Conservation (phyloP, 257 asterid species). For the Apocynum venetum region DNA sequence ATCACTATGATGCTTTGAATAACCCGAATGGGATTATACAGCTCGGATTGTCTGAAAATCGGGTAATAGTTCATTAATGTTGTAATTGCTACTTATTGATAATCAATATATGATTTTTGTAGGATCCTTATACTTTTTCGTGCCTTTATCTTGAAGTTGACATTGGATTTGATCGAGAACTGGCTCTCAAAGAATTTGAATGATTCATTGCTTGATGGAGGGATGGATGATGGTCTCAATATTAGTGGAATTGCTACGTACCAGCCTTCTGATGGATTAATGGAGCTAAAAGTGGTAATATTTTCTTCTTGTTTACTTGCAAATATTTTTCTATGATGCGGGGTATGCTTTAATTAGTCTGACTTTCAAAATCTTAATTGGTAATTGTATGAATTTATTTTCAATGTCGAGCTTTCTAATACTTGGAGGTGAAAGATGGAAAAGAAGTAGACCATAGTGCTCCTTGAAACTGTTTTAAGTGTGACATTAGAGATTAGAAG, state of each 20-base stretch:
- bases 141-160: constrained; percentile 44
- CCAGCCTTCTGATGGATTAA: constrained; percentile 76
- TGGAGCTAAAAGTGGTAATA: constrained; percentile 77
- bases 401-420: neutral
- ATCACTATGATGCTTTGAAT: constrained; percentile 44
- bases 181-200: constrained; percentile 58
- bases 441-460: neutral
- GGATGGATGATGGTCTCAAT: constrained; percentile 34
- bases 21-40: constrained; percentile 78
- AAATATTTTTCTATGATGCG: neutral
- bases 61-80: constrained; percentile 33
- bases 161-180: constrained; percentile 81
- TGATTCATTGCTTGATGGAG: constrained; percentile 48
- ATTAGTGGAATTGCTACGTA: constrained; percentile 67
- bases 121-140: constrained; percentile 3
- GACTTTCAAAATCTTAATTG: neutral
- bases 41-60: constrained; percentile 85
- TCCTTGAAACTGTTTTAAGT: neutral
- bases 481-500: neutral
- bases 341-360: neutral
- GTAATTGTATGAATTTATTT: neutral
- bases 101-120: neutral
- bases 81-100: neutral
- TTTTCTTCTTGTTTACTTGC: neutral
- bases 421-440: neutral